Conservation (phyloP, 495 filamentous ascomycete genomes). For the Darksidea phi region DNA sequence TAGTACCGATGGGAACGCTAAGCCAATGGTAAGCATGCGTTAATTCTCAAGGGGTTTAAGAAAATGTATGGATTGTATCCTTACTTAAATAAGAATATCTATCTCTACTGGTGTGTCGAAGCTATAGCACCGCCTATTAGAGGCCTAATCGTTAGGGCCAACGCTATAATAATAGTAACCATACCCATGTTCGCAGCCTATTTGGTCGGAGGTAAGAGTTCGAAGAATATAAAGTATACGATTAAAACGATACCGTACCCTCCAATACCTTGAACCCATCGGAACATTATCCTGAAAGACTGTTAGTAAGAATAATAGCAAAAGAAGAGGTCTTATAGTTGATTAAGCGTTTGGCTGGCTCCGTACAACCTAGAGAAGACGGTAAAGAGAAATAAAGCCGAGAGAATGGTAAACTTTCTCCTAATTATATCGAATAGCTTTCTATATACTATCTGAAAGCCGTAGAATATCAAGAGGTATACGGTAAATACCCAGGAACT, state of each 20-base stretch:
- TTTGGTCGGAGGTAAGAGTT: slow-evolving; percentile 46
- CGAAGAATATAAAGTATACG: slow-evolving; percentile 52
- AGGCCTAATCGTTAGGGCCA: slow-evolving; percentile 48
- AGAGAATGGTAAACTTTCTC: slow-evolving; percentile 39
- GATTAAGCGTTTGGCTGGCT: slow-evolving; percentile 33
- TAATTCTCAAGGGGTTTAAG: background rate
- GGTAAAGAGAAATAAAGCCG: slow-evolving; percentile 41
- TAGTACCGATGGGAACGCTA: slow-evolving; percentile 12
- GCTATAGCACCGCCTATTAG: slow-evolving; percentile 48
- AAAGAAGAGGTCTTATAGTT: slow-evolving; percentile 18
- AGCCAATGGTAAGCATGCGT: background rate
- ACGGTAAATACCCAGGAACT: slow-evolving; percentile 18
- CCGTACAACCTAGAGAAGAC: slow-evolving; percentile 18
- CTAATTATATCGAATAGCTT: slow-evolving; percentile 40
- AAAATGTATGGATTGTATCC: background rate
- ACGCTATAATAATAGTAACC: slow-evolving; percentile 40
- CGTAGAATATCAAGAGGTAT: slow-evolving; percentile 16
- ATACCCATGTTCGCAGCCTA: slow-evolving; percentile 42
- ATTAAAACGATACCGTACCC: slow-evolving; percentile 38
- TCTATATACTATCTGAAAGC: slow-evolving; percentile 14
- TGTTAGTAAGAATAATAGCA: background rate
- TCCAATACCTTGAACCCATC: slow-evolving; percentile 12
- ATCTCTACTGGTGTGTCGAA: slow-evolving; percentile 46
- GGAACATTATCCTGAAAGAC: slow-evolving; percentile 5
- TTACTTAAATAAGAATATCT: slow-evolving; percentile 32